Base-by-base conservation (phyloP, 169 alveolate genomes). In the Cystoisospora suis region DNA sequence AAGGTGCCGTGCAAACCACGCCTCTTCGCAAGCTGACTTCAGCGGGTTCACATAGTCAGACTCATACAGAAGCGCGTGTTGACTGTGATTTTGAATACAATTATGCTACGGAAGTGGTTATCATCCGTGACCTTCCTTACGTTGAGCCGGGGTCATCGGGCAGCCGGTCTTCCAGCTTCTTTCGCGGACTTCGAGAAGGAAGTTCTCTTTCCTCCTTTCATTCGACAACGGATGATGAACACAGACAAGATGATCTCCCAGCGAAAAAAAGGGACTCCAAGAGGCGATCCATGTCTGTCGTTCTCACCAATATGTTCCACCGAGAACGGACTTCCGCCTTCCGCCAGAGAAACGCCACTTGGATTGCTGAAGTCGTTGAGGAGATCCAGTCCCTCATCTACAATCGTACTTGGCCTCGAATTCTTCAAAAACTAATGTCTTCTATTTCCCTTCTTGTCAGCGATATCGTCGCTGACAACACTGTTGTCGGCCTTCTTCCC, bases 331-430 rank as follows among this genome's bases (percentile, higher is more conserved):
- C 75, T 23, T 88, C 92, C 53, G 92, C 81, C 36, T 88, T 88
- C 38, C 87, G 88, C 56, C 70, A 65, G 44, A 75, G 75, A 36
- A 56, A 88, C 58, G 92, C 92, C 12, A 87, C 81, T 3, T 88
- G 92, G 92, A 87, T 88, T 42, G 75, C 92, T 40, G 65, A 88
- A 53, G 92, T 88, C 65, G 92, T 88, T 15, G 65, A 56, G 88
- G 92, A 88, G 58, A 49, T 88, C 53, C 92, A 88, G 87, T 88
- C 92, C 46, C 87, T 75, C 59, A 38, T 88, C 81, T 88, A 42
- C 88, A 88, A 88, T 69, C 87, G 92, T 0, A 72, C 87, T 38
- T 88, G 92, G 92, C 92, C 92, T 23, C 45, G 92, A 45, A 38
- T 88, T 3, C 87, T 88, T 27, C 92, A 88, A 36, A 88, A 88